These are phyloP conservation scores for Penicillium diatomitis DNA, from an alignment of 495 filamentous ascomycete genomes.

Conservation along the genomic window DNA sequence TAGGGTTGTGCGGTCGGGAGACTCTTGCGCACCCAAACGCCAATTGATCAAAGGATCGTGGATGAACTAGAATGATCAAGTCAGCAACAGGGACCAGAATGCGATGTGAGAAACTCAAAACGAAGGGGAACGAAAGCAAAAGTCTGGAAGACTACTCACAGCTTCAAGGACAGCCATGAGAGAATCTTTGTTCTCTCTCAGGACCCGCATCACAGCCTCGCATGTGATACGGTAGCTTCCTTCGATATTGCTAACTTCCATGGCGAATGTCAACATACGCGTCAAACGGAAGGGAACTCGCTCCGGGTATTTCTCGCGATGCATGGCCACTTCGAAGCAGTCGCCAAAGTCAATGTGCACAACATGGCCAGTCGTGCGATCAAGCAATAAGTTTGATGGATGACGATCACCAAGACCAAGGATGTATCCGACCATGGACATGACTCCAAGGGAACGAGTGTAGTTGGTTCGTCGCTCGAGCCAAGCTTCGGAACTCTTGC, in stretches of 20 bases:
- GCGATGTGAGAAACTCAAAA: background rate
- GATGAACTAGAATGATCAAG: slow-evolving; percentile 61
- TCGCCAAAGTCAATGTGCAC: slow-evolving; percentile 99
- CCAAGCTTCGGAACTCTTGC: slow-evolving; percentile 96
- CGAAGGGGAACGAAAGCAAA: background rate
- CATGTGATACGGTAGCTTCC: slow-evolving; percentile 95
- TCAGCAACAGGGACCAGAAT: slow-evolving; percentile 7
- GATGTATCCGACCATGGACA: slow-evolving; percentile 99
- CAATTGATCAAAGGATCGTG: slow-evolving; percentile 97
- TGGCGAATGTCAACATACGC: slow-evolving; percentile 96
- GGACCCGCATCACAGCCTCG: slow-evolving; percentile 95
- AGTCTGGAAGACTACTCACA: slow-evolving; percentile 45
- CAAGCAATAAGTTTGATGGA: slow-evolving; percentile 94
- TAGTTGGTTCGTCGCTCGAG: slow-evolving; percentile 95
- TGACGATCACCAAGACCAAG: slow-evolving; percentile 93
- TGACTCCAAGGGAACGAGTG: slow-evolving; percentile 91
- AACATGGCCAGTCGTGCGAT: slow-evolving; percentile 88
- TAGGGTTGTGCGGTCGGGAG: slow-evolving; percentile 69
- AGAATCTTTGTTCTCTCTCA: slow-evolving; percentile 94
- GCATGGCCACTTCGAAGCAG: slow-evolving; percentile 99
- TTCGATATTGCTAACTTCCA: slow-evolving; percentile 99
- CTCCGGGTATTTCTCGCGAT: slow-evolving; percentile 98
- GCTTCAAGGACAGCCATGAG: slow-evolving; percentile 98
- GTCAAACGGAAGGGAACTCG: slow-evolving; percentile 95
- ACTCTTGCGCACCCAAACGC: slow-evolving; percentile 82